Evolutionary conservation across 1,284 basidiomycete species (phyloP), one percentile per base, ranked within the genome.

Genomic region (Fomitiporia mediterranea): DNA sequence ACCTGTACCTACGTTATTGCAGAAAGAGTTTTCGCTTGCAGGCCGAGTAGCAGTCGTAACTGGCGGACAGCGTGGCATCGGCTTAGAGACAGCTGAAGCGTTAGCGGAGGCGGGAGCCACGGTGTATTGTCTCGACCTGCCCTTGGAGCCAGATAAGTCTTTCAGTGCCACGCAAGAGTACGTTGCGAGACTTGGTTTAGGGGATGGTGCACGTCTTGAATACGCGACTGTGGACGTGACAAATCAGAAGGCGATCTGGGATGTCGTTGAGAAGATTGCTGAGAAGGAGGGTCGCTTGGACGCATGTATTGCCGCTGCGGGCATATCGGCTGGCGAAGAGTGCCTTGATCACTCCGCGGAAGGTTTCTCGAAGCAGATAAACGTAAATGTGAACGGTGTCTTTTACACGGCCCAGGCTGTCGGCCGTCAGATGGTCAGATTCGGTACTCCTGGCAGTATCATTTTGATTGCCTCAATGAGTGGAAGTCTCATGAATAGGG

Each of bases 401-500:
- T 70, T 92, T 58, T 86, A 83, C 65, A 88, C 88, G 4, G 87
- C 87, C 6, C 88, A 91, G 67, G 87, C 87, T 0, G 89, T 85
- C 9, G 90, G 88, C 6, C 76, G 81, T 57, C 83, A 89, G 70
- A 91, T 90, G 87, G 73, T 68, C n/a, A 76, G 81, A 27, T 88
- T 86, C 62, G 80, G 82, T 6, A 79, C 75, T 17, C 76, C 78
- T 13, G 91, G 90, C 1, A 91, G 89, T 63, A 91, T 94, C 62
- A 80, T 91, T 61, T 71, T 92, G 61, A 84, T 94, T 63, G 91
- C 88, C 19, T 91, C 88, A 57, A 92, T 94, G 89, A 52, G 86
- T 46, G 91, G 90, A 13, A 84, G 83, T 51, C 83, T 94, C 62
- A 51, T 19, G 27, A 51, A 51, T 21, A 51, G 88, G 86, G 44